A percentile compares a stretch with the other conserved stretches of the same genome.
Conservation (phyloP, 1,139 yeast species). For the Meyerozyma smithsonii region DNA sequence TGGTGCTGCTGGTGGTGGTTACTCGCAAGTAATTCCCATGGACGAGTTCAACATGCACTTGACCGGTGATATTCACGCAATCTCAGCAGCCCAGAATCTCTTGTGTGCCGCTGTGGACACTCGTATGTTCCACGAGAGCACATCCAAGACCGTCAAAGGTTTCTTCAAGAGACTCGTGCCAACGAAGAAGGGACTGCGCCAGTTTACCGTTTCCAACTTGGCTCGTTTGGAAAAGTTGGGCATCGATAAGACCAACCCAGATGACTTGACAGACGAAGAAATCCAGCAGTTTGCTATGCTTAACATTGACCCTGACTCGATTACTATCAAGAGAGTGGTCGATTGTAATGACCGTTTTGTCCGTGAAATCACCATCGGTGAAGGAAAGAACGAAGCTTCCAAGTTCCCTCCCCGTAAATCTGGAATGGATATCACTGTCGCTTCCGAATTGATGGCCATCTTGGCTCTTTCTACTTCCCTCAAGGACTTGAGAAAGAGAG, state of each 20-base stretch:
- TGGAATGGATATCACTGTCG: constrained; percentile 96
- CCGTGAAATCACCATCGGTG: constrained; percentile 87
- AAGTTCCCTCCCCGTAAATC: constrained; percentile 85
- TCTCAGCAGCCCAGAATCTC: constrained; percentile 90
- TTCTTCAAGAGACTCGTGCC: constrained; percentile 87
- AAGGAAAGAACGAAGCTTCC: constrained; percentile 75
- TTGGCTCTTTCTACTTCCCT: constrained; percentile 83
- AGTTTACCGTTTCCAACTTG: constrained; percentile 73
- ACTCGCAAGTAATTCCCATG: constrained; percentile 98
- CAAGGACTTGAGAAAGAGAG: constrained; percentile 82
- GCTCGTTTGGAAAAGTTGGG: constrained; percentile 78
- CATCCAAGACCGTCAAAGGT: constrained; percentile 80
- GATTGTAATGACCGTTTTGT: constrained; percentile 94
- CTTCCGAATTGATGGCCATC: constrained; percentile 97
- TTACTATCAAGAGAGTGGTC: constrained; percentile 95
- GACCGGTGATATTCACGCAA: constrained; percentile 98
- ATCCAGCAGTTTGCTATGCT: constrained; percentile 71
- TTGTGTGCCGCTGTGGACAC: constrained; percentile 98
- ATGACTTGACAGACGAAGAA: constrained; percentile 79
- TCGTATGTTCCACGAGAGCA: constrained; percentile 92
- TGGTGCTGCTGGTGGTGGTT: constrained; percentile 99
- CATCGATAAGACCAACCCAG: constrained; percentile 74
- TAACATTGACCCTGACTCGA: constrained; percentile 89
- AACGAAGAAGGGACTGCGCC: constrained; percentile 74
- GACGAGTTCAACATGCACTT: constrained; percentile 98